phyloP scores from a whole-genome alignment of 2,329 filamentous ascomycete genomes.

The Fusarium coicis region DNA sequence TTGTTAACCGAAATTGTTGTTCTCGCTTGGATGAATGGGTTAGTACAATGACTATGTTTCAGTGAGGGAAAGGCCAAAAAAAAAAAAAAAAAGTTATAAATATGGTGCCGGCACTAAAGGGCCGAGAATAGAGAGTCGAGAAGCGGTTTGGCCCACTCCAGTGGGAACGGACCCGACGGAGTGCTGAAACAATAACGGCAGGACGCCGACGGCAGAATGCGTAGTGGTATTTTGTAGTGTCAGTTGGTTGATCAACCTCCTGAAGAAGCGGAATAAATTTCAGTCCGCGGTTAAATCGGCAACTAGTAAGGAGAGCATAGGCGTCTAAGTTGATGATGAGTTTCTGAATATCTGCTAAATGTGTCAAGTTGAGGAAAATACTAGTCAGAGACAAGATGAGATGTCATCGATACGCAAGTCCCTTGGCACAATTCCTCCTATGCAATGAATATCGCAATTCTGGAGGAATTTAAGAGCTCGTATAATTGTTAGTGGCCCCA shows the following conservation, averaged over 20 bases:
- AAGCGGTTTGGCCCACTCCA: slow-evolving; percentile 12
- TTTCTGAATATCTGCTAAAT: slow-evolving; percentile 1
- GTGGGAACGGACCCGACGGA: slow-evolving; percentile 4
- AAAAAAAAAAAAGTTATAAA: slow-evolving; percentile 16
- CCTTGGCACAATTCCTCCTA: slow-evolving; percentile 2
- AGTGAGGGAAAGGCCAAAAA: background rate
- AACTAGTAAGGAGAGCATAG: slow-evolving; percentile 11
- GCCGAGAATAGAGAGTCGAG: slow-evolving; percentile 22
- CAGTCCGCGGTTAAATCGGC: slow-evolving; percentile 23
- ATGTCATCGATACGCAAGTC: background rate
- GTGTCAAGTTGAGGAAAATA: background rate
- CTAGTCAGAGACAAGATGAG: background rate
- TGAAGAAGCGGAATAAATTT: slow-evolving; percentile 15
- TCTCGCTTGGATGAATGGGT: slow-evolving; percentile 6
- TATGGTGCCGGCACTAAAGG: slow-evolving; percentile 11
- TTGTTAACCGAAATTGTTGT: slow-evolving; percentile 10
- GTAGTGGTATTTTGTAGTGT: background rate
- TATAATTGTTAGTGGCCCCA: slow-evolving; percentile 1
- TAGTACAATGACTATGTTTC: background rate
- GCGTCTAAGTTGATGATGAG: background rate
- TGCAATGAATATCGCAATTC: background rate
- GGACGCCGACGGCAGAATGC: background rate
- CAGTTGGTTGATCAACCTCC: slow-evolving; percentile 12
- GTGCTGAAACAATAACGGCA: slow-evolving; percentile 6
- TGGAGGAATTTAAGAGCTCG: background rate